Evolutionary conservation across 1,284 basidiomycete genomes (phyloP).

Genomic region (Ceratobasidium sp.): DNA sequence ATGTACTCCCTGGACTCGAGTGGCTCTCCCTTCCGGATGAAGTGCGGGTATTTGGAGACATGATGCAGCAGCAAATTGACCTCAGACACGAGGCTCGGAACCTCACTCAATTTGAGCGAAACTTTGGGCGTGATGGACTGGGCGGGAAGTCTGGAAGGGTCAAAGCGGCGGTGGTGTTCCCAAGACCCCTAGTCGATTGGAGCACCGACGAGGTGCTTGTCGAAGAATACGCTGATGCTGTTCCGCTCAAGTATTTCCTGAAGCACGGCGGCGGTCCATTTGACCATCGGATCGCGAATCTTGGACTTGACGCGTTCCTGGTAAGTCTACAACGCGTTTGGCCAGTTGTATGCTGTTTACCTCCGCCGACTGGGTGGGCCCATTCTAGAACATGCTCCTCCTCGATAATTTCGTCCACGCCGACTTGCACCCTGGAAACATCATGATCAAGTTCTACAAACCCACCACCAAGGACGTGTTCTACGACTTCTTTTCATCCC

Average conservation of each 20-base stretch:
- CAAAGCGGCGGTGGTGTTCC: constrained; percentile 88
- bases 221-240: constrained; percentile 93
- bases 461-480: constrained; percentile 73
- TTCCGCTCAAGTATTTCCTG: constrained; percentile 91
- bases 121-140: constrained; percentile 67
- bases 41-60: constrained; percentile 92
- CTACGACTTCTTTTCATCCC: constrained; percentile 62
- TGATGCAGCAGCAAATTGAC: constrained; percentile 98
- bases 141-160: constrained; percentile 58
- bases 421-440: constrained; percentile 94
- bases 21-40: constrained; percentile 98
- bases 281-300: constrained; percentile 89
- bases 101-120: constrained; percentile 83
- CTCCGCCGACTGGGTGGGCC: neutral
- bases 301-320: constrained; percentile 95
- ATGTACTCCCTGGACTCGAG: constrained; percentile 89
- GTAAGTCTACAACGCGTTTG: constrained; percentile 60
- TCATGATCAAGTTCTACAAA: constrained; percentile 96
- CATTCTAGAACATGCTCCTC: constrained; percentile 90
- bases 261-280: constrained; percentile 91
- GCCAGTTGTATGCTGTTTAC: constrained; percentile 27
- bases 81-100: constrained; percentile 92
- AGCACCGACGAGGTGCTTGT: constrained; percentile 85
- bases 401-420: constrained; percentile 99
- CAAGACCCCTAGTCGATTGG: constrained; percentile 83